Evolutionary conservation across 345 rosid species (phyloP), one percentile per base, ranked within the genome.

Genomic region (Punica granatum): DNA sequence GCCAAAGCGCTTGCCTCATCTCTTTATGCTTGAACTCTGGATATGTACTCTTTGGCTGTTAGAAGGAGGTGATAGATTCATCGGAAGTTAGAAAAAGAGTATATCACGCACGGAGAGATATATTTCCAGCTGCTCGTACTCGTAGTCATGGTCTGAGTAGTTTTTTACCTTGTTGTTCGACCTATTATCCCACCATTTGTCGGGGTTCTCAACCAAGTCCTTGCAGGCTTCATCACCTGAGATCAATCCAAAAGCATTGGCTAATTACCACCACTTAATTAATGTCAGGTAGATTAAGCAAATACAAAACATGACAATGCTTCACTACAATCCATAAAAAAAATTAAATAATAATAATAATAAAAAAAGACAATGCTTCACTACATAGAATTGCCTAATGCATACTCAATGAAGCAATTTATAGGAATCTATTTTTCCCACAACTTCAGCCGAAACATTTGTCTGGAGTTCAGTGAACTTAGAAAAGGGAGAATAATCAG

Each of bases 131-230:
- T 7, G 30, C n/a, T n/a, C n/a, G n/a, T n/a, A n/a, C 23, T n/a
- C 13, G 28, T 62, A 21, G 42, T 33, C 42, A 34, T 21, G 10
- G 26, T 54, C 54, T 11, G 14, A 9, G 59, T 66, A 46, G 26
- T 13, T 11, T 37, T 44, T 68, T 75, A 86, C 96, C 96, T 89
- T 92, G 33, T 75, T 60, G 33, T 75, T 60, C 34, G 69, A 64
- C 82, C 96, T 80, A 60, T 92, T 87, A 78, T 92, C 98, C 98
- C 96, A 89, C 98, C 98, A 89, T 54, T 77, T 83, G 53, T 67
- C 66, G 6, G 86, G 92, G 76, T 89, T 84, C 69, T 82, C 81
- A 63, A 83, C 73, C 82, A 92, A 78, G 73, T 87, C 83, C 73
- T 69, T 89, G 96, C 98, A 92, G 63, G 69, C 58, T 69, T 76